Base-by-base conservation (phyloP, 768 basidiomycete genomes). In the Pulveroboletus ravenelii region DNA sequence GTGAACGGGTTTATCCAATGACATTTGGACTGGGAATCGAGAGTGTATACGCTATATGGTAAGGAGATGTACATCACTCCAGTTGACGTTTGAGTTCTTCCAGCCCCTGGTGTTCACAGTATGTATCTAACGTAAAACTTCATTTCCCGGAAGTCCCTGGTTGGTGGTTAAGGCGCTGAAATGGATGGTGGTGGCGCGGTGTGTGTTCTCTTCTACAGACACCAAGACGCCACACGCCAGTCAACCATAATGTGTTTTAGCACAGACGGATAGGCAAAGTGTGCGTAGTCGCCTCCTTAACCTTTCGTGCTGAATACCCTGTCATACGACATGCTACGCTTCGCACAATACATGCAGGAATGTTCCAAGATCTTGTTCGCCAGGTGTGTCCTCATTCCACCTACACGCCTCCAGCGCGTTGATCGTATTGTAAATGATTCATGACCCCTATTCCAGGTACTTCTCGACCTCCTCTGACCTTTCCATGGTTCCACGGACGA, bases 341-440 rank as follows among this genome's bases (percentile, higher is more conserved):
- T 93, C 63, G 89, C 85, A 1, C 84, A 89, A 62, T 81, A 94
- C 58, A 60, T 88, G 34, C 67, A 71, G 39, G 81, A 83, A 42
- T 96, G 94, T 63, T 79, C 93, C 45, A 97, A 95, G 64, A 75
- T 89, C 12, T 78, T 80, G 41, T 94, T 94, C 61, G 85, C 89
- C 17, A 78, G 82, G 84, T 87, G 68, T 32, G 82, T 75, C 51
- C 51, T 52, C 41, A 37, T 34, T 25, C 41, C 48, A 50, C 50
- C 35, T 41, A 48, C 47, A 48, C 34, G 18, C 23, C 18, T 40
- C 38, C 14, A 45, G 30, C 9, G 30, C 45, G 37, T 49, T 49
- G 40, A 43, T 37, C 30, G 30, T 31, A 12, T 31, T 31, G 5
- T 31, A 10, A 31, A 31, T 47, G 41, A 48, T 58, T 47, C 42